These are phyloP conservation scores for Xylaria sp. DNA, from an alignment of 495 filamentous ascomycete species.

Conservation along the genomic window DNA sequence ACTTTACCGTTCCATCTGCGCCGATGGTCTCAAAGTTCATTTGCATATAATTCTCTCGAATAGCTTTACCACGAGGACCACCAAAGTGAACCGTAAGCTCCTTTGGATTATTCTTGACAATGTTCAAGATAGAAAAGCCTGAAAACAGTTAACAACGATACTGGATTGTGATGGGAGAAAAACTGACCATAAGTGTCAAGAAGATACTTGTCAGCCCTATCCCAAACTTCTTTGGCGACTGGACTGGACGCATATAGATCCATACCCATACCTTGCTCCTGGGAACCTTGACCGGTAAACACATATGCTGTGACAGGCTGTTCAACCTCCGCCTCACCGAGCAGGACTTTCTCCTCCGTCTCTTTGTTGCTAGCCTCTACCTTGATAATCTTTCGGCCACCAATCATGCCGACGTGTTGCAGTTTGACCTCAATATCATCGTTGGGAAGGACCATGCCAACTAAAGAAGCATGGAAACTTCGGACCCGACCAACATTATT, in stretches of 20 bases:
- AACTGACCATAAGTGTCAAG: constrained; percentile 94
- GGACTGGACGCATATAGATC: constrained; percentile 91
- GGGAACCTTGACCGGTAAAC: constrained; percentile 96
- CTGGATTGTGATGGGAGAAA: neutral
- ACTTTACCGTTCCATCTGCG: constrained; percentile 89
- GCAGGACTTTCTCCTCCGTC: constrained; percentile 91
- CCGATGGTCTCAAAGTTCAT: constrained; percentile 99
- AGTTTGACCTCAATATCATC: constrained; percentile 93
- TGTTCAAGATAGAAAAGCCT: constrained; percentile 96
- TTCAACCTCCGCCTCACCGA: constrained; percentile 97
- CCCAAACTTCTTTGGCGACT: constrained; percentile 97
- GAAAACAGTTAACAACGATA: constrained; percentile 48
- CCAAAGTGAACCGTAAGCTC: constrained; percentile 99
- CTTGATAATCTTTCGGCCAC: constrained; percentile 98
- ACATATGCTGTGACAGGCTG: constrained; percentile 97
- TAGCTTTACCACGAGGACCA: constrained; percentile 93
- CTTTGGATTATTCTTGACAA: constrained; percentile 99
- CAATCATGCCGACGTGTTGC: constrained; percentile 96
- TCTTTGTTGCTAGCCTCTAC: constrained; percentile 93
- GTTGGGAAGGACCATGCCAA: constrained; percentile 97
- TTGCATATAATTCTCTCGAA: constrained; percentile 98
- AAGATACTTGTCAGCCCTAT: constrained; percentile 96
- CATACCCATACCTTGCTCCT: constrained; percentile 99
- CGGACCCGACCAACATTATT: constrained; percentile 97
- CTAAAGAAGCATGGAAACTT: constrained; percentile 92